phyloP scores from a whole-genome alignment of 306 rosid genomes.

The Argentina anserina region DNA sequence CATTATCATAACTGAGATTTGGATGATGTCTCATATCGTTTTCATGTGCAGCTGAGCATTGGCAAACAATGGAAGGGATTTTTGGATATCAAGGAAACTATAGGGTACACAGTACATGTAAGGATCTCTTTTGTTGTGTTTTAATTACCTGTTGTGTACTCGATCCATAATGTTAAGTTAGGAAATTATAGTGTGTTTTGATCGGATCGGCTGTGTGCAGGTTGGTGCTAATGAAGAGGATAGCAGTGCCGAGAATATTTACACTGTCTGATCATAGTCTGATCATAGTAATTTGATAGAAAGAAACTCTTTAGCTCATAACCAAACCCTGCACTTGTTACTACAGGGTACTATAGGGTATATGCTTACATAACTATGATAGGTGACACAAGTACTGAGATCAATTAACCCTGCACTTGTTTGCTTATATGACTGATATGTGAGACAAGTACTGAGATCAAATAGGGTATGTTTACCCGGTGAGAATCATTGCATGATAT shows the following conservation, averaged over 20 bases:
- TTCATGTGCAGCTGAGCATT: constrained; percentile 62
- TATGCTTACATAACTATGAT: too few species aligned
- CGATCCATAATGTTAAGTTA: background rate
- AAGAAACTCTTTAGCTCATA: too few species aligned
- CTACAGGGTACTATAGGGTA: too few species aligned
- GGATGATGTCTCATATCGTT: constrained; percentile 4
- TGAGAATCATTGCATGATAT: too few species aligned
- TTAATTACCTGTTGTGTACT: background rate
- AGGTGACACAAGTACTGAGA: too few species aligned
- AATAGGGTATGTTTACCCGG: too few species aligned
- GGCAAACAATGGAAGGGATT: constrained; percentile 94
- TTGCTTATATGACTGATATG: too few species aligned
- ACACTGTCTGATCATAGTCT: constrained; percentile 44
- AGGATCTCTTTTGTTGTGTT: constrained; percentile 12
- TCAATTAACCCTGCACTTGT: too few species aligned
- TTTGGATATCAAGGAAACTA: constrained; percentile 61
- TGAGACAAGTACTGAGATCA: too few species aligned
- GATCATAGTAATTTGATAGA: too few species aligned
- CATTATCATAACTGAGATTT: background rate
- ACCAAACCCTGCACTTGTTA: too few species aligned
- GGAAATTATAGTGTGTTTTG: background rate
- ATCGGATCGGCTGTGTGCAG: constrained; percentile 38
- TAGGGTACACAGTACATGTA: constrained; percentile 87
- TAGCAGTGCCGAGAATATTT: constrained; percentile 45
- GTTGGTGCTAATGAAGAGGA: constrained; percentile 66